Conservation (phyloP, 78 protist species). For the Chrysochromulina tobinii region DNA sequence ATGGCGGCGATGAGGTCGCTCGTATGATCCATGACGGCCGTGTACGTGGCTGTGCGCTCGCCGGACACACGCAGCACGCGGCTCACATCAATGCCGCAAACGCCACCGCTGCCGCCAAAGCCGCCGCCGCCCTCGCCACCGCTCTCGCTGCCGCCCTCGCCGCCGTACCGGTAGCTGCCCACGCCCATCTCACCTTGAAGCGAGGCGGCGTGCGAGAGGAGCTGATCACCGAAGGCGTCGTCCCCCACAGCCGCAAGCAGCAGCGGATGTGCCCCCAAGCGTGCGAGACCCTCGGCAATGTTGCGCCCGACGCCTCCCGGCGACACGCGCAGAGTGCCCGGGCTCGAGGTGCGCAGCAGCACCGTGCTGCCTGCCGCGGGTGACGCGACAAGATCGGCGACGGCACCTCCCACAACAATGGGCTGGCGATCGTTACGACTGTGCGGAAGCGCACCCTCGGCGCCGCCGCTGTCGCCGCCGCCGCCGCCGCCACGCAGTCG, state of each 20-base stretch:
- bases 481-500: not conserved
- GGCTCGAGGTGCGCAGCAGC: not conserved
- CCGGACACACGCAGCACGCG: not conserved
- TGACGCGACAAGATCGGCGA: not conserved
- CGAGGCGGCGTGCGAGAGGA: not conserved
- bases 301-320: constrained; percentile 42
- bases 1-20: not conserved
- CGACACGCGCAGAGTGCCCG: not conserved
- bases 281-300: constrained; percentile 25
- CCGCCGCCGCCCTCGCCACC: not conserved
- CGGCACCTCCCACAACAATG: not conserved
- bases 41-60: constrained; percentile 14
- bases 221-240: not conserved
- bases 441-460: not conserved
- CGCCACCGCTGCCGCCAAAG: not conserved
- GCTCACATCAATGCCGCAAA: not conserved
- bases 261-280: not conserved
- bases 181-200: not conserved
- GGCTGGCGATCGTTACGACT: no score
- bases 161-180: not conserved
- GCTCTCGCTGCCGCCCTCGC: no score
- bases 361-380: not conserved
- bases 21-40: not conserved
- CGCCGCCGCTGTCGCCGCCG: not conserved
- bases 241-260: constrained; percentile 13